A percentile compares a stretch with the other conserved stretches of the same genome.
These are phyloP conservation scores for Umbilicaria muhlenbergii DNA, from an alignment of 495 filamentous ascomycete genomes.

Conservation along the genomic window DNA sequence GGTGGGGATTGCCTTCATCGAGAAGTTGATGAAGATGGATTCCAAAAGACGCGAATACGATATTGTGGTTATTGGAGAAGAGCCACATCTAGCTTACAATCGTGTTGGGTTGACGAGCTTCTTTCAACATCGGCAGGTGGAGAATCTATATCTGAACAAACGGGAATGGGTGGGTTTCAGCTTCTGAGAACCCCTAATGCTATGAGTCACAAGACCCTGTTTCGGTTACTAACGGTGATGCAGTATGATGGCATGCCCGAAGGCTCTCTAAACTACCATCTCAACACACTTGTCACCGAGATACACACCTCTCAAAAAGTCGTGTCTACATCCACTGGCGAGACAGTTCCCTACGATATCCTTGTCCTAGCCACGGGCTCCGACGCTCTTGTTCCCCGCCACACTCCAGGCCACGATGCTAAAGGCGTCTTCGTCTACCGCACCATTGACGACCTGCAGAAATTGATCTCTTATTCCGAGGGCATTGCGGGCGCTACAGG, in stretches of 20 bases:
- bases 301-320: slow-evolving; percentile 49
- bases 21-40: slow-evolving; percentile 84
- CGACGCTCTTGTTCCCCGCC: slow-evolving; percentile 64
- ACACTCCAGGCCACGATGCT: slow-evolving; percentile 74
- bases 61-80: slow-evolving; percentile 84
- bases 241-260: slow-evolving; percentile 35
- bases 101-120: slow-evolving; percentile 89
- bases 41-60: slow-evolving; percentile 62
- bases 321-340: slow-evolving; percentile 56
- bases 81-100: slow-evolving; percentile 86
- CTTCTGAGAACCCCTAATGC: no score
- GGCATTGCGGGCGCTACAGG: slow-evolving; percentile 53
- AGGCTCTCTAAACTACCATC: slow-evolving; percentile 59
- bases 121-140: slow-evolving; percentile 80
- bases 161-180: slow-evolving; percentile 59
- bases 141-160: slow-evolving; percentile 82
- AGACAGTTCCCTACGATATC: slow-evolving; percentile 66
- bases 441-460: slow-evolving; percentile 72
- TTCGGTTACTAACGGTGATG: not conserved
- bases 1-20: slow-evolving; percentile 91
- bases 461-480: slow-evolving; percentile 58
- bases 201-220: not conserved
- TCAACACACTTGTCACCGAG: slow-evolving; percentile 65
- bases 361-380: slow-evolving; percentile 88
- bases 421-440: slow-evolving; percentile 91